Evolutionary conservation across 179 eudicot genomes (phyloP).

Genomic region (Carnegiea gigantea): DNA sequence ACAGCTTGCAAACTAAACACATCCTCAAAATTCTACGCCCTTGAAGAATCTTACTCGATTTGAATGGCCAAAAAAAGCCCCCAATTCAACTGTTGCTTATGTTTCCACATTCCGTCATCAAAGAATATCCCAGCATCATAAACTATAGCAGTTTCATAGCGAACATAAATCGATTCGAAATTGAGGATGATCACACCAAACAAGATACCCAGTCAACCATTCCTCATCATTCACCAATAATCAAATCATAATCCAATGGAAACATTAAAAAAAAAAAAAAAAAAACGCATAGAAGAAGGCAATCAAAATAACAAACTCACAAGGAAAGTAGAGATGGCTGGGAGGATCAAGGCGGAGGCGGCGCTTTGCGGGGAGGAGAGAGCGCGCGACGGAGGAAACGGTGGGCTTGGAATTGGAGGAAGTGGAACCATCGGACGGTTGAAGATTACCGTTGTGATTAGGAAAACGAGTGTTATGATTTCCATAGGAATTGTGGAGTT

Average conservation of each 20-base stretch:
- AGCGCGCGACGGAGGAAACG: conserved; percentile 55
- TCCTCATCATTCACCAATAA: neutral
- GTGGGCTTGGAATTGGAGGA: conserved; percentile 17
- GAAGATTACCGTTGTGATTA: conserved; percentile 3
- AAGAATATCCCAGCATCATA: neutral
- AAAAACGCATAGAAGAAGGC: neutral
- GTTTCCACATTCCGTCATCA: neutral
- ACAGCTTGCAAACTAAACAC: neutral
- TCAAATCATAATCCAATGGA: neutral
- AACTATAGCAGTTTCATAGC: neutral
- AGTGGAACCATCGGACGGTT: neutral
- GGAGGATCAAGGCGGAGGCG: conserved; percentile 74
- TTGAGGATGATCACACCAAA: neutral
- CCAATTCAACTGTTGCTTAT: neutral
- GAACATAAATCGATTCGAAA: too few species aligned
- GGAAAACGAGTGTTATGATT: conserved; percentile 13
- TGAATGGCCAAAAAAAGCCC: too few species aligned
- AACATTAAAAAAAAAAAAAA: neutral
- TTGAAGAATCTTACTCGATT: neutral
- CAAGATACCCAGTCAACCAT: neutral
- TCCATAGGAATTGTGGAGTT: conserved; percentile 29
- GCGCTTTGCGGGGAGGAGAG: conserved; percentile 58
- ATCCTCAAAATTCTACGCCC: neutral
- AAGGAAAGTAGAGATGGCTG: conserved; percentile 62
- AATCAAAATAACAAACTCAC: conserved; percentile 28